These are phyloP conservation scores for Phoenix roebelenii DNA, from an alignment of 176 grass and related monocot species.

Conservation along the genomic window DNA sequence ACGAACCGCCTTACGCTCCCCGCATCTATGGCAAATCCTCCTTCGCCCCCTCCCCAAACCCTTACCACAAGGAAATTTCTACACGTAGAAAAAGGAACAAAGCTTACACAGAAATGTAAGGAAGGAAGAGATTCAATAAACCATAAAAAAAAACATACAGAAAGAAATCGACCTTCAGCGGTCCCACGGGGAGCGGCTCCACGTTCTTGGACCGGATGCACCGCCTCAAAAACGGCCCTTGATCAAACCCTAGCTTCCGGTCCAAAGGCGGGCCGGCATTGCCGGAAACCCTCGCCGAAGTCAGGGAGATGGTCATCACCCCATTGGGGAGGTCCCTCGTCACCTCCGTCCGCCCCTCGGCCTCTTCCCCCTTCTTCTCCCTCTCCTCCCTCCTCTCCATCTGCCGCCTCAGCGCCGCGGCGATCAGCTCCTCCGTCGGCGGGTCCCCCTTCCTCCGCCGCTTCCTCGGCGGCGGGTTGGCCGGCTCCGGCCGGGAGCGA, in stretches of 20 bases:
- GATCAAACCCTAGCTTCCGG: constrained; percentile 71
- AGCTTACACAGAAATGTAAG: neutral
- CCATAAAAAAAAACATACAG: neutral
- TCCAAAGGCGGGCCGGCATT: constrained; percentile 18
- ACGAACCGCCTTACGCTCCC: constrained; percentile 35
- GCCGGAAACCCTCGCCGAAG: constrained; percentile 17
- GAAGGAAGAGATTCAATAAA: neutral
- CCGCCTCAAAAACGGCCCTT: constrained; percentile 26
- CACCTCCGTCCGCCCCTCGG: constrained; percentile 23
- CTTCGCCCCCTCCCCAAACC: constrained; percentile 24
- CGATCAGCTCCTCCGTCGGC: constrained; percentile 36
- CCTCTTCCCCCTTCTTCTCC: constrained; percentile 17
- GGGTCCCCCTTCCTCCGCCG: constrained; percentile 12
- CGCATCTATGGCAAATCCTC: constrained; percentile 63
- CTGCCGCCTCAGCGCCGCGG: constrained; percentile 36
- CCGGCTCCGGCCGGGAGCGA: neutral
- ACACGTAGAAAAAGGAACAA: neutral
- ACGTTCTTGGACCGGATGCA: constrained; percentile 91
- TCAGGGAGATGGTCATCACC: constrained; percentile 84
- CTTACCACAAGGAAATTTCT: constrained; percentile 17
- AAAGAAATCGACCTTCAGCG: constrained; percentile 49
- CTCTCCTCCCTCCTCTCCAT: constrained; percentile 37
- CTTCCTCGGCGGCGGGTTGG: constrained; percentile 16
- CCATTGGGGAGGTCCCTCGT: constrained; percentile 86
- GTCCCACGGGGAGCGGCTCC: constrained; percentile 61